These are phyloP conservation scores for Phytophthora palmivora DNA, from an alignment of 352 stramenopile species.

Conservation along the genomic window DNA sequence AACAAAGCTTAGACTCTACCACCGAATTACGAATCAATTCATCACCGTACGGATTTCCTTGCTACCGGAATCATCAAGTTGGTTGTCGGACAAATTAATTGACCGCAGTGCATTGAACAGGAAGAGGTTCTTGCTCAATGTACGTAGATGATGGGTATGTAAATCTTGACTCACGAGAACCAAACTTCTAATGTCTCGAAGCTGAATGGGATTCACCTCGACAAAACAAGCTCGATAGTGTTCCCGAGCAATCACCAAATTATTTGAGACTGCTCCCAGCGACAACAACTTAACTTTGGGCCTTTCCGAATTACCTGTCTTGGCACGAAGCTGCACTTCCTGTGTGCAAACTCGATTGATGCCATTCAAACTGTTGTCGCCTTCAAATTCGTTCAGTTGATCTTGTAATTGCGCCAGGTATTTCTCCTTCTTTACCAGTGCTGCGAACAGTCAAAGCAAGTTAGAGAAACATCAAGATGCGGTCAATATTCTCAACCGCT, in stretches of 20 bases:
- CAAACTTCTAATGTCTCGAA: constrained; percentile 33
- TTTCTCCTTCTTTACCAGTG: constrained; percentile 42
- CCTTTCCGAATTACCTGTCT: no score
- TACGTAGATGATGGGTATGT: constrained; percentile 31
- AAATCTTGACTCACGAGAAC: constrained; percentile 36
- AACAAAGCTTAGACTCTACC: background rate
- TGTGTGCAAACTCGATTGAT: background rate
- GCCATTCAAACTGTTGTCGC: background rate
- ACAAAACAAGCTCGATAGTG: constrained; percentile 45
- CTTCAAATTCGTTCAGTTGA: constrained; percentile 15
- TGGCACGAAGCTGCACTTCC: background rate
- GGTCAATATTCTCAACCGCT: background rate
- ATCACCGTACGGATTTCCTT: constrained; percentile 39
- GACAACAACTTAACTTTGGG: background rate
- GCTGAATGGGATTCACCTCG: constrained; percentile 34
- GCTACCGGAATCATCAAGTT: constrained; percentile 39
- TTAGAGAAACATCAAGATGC: background rate
- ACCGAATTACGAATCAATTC: background rate
- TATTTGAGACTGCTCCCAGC: background rate
- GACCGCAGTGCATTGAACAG: constrained; percentile 30
- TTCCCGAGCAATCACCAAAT: constrained; percentile 1
- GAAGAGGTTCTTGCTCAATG: constrained; percentile 38
- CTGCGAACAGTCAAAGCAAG: constrained; percentile 11
- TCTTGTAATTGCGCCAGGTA: constrained; percentile 33
- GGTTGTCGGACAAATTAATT: constrained; percentile 47